Evolutionary conservation across 768 basidiomycete genomes (phyloP), one percentile per base, ranked within the genome.

Genomic region (Termitomyces sp.): DNA sequence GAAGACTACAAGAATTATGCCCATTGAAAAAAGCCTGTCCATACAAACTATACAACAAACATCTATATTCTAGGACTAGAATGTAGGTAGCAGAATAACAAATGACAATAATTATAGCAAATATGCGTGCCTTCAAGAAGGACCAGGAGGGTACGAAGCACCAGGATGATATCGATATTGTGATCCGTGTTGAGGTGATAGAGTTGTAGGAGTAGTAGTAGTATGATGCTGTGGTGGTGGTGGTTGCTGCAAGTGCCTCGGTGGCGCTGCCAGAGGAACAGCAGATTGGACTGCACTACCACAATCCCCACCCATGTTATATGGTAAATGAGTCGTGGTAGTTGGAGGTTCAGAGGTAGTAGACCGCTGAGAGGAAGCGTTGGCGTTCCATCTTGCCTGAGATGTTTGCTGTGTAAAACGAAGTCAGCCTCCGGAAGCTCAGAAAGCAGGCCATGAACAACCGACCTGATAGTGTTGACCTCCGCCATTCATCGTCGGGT

Each of bases 111-210:
- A 51, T 43, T 44, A 56, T 53, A 53, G n/a, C 58, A 30, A 37
- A 46, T 58, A 60, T 64, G 56, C 60, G 40, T 9, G 42, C 10
- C 18, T 42, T 62, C 61, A 61, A 61, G 69, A 58, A 48, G 68
- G 58, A 6, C 58, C 53, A 26, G 67, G 64, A 54, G 68, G 68
- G 62, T 74, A 74, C 39, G 74, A 67, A 48, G 71, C 62, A 37
- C 68, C 46, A 5, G 46, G 55, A 53, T 71, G 71, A 50, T 73
- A 69, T 62, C 69, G 72, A 55, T 69, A 71, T 46, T 71, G 74
- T 18, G 67, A 59, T 27, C 34, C 46, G 36, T 55, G 56, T 32
- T 59, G 62, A 30, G 37, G 53, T 13, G 56, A 13, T 33, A 53
- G 40, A 26, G 34, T 32, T 40, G 68, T 57, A 18, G 67, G 62